phyloP scores from a whole-genome alignment of 768 basidiomycete species.

The Lactarius quietus region DNA sequence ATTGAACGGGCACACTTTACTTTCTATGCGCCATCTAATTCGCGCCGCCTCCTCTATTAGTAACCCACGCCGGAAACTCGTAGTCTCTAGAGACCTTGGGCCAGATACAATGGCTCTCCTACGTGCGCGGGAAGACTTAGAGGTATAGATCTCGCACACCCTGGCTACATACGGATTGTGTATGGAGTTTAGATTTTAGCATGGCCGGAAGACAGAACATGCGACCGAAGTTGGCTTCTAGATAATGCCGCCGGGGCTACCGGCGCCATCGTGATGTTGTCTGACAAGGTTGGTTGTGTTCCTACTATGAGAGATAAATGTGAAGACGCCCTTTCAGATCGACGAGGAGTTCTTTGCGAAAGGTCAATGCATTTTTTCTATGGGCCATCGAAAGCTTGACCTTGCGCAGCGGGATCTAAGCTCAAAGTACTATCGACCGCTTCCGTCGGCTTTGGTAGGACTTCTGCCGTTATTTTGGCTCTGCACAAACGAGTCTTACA shows the following conservation, averaged over 20 bases:
- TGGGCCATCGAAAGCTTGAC: neutral
- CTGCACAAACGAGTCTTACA: constrained; percentile 31
- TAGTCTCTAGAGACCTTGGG: constrained; percentile 60
- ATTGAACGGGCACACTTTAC: too few relatives aligned
- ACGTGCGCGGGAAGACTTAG: constrained; percentile 45
- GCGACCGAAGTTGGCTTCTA: constrained; percentile 67
- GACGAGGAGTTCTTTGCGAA: constrained; percentile 68
- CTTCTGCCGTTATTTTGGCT: neutral
- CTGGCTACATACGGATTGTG: neutral
- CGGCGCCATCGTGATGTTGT: constrained; percentile 57
- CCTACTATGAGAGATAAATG: constrained; percentile 18
- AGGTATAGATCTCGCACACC: constrained; percentile 38
- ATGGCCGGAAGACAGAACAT: constrained; percentile 53
- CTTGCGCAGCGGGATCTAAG: constrained; percentile 58
- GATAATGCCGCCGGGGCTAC: constrained; percentile 63
- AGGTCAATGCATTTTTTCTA: constrained; percentile 31
- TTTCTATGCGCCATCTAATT: constrained; percentile 3
- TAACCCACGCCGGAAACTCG: constrained; percentile 38
- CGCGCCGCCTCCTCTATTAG: neutral
- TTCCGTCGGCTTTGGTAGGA: constrained; percentile 82
- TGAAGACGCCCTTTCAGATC: constrained; percentile 42
- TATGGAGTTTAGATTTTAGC: constrained; percentile 38
- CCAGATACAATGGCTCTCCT: constrained; percentile 60
- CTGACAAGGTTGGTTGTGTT: constrained; percentile 56
- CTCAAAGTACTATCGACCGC: constrained; percentile 89